phyloP scores from a whole-genome alignment of 768 basidiomycete species.

The Psilocybe sp. region DNA sequence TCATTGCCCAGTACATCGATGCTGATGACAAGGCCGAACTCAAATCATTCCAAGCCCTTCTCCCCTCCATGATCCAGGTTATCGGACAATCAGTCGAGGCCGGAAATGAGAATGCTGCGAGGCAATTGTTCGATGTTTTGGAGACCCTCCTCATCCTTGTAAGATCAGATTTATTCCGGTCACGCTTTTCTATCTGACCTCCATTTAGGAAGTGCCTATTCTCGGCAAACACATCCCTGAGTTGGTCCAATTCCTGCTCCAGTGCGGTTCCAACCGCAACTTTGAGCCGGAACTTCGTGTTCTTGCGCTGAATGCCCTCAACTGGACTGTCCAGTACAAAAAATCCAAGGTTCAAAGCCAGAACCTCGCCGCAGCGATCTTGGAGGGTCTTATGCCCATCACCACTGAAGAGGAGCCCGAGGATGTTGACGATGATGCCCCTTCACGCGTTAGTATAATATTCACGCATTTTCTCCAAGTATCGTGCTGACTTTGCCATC shows the following conservation, averaged over 20 bases:
- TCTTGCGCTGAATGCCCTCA: slow-evolving; percentile 88
- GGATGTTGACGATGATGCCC: slow-evolving; percentile 90
- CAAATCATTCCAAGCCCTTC: slow-evolving; percentile 80
- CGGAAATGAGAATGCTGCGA: slow-evolving; percentile 76
- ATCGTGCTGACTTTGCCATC: neutral
- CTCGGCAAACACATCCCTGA: slow-evolving; percentile 86
- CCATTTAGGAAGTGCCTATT: slow-evolving; percentile 82
- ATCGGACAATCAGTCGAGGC: slow-evolving; percentile 80
- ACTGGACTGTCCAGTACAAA: slow-evolving; percentile 99
- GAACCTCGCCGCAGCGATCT: slow-evolving; percentile 78
- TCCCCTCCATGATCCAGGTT: slow-evolving; percentile 87
- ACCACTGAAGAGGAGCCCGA: slow-evolving; percentile 92
- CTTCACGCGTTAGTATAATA: slow-evolving; percentile 67
- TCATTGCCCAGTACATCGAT: slow-evolving; percentile 91
- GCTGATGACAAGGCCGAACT: slow-evolving; percentile 83
- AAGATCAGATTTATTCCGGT: slow-evolving; percentile 19
- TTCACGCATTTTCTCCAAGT: neutral
- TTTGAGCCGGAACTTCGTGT: slow-evolving; percentile 82
- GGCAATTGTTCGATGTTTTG: slow-evolving; percentile 91
- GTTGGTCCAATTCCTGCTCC: slow-evolving; percentile 84
- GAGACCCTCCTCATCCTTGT: slow-evolving; percentile 94
- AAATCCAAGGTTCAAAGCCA: slow-evolving; percentile 91
- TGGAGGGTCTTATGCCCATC: slow-evolving; percentile 91
- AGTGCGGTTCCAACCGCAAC: slow-evolving; percentile 73
- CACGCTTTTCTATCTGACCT: slow-evolving; percentile 8